phyloP scores from a whole-genome alignment of 2,329 filamentous ascomycete species.

The Talaromyces sp. region DNA sequence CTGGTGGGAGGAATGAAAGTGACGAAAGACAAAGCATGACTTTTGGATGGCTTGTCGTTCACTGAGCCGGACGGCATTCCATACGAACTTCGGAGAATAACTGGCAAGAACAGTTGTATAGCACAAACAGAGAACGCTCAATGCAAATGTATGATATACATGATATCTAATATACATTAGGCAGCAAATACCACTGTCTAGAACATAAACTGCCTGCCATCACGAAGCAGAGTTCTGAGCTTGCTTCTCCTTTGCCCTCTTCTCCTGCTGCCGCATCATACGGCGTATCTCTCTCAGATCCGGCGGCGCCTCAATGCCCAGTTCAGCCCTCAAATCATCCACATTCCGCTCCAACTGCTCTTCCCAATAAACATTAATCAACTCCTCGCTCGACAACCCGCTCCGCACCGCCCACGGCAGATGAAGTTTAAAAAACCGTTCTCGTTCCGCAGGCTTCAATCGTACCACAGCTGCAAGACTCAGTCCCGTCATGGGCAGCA shows the following conservation, averaged over 20 bases:
- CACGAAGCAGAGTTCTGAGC: neutral
- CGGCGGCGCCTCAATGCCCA: slow-evolving; percentile 84
- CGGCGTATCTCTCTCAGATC: slow-evolving; percentile 77
- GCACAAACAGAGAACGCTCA: neutral
- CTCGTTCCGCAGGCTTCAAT: slow-evolving; percentile 61
- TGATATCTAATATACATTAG: slow-evolving; percentile 8
- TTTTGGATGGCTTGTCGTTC: neutral
- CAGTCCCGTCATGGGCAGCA: slow-evolving; percentile 91
- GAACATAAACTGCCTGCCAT: neutral
- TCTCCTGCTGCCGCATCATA: slow-evolving; percentile 65
- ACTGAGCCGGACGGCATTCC: neutral
- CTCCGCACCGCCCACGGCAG: slow-evolving; percentile 88
- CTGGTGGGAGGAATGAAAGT: neutral
- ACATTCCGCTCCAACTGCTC: slow-evolving; percentile 85
- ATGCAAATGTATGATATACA: slow-evolving; percentile 14
- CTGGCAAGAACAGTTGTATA: neutral
- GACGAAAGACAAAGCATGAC: neutral
- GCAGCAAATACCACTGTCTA: neutral
- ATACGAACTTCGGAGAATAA: neutral
- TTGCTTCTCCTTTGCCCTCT: slow-evolving; percentile 27
- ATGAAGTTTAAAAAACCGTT: slow-evolving; percentile 62
- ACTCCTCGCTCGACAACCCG: slow-evolving; percentile 69
- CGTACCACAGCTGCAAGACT: slow-evolving; percentile 69
- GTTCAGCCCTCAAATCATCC: slow-evolving; percentile 64
- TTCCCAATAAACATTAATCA: slow-evolving; percentile 98